Evolutionary conservation across 2,329 filamentous ascomycete genomes (phyloP).

Genomic region (Botrytis paeoniae): DNA sequence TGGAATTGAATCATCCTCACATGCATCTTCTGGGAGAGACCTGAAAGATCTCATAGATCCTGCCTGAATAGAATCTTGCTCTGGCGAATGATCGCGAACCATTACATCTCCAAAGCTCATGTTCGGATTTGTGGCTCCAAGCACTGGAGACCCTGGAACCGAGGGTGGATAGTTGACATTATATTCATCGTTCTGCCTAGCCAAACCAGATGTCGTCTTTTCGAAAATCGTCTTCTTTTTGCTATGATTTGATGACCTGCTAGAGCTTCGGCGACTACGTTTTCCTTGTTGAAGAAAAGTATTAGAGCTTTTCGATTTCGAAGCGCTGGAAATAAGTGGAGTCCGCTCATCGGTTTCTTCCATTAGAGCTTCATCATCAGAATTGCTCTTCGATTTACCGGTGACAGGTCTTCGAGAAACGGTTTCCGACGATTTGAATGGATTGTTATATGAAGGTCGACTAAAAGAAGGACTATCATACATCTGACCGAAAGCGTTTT

Average conservation of each 20-base stretch:
- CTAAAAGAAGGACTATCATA: constrained; percentile 38
- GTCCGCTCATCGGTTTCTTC: constrained; percentile 51
- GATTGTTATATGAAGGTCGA: constrained; percentile 36
- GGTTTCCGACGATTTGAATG: constrained; percentile 34
- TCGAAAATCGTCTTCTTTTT: constrained; percentile 37
- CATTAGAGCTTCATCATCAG: constrained; percentile 49
- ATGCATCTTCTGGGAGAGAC: constrained; percentile 19
- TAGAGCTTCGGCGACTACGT: constrained; percentile 35
- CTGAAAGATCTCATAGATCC: constrained; percentile 27
- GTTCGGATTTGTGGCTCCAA: constrained; percentile 49
- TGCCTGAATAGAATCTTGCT: constrained; percentile 21
- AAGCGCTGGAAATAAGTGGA: constrained; percentile 51
- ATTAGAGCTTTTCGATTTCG: constrained; percentile 37
- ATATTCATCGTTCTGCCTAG: constrained; percentile 46
- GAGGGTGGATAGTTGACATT: constrained; percentile 69
- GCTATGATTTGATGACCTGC: constrained; percentile 47
- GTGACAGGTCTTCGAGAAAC: constrained; percentile 30
- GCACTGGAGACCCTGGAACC: constrained; percentile 58
- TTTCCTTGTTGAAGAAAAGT: constrained; percentile 25
- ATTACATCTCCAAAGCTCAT: constrained; percentile 67
- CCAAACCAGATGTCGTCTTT: constrained; percentile 27
- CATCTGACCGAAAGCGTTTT: constrained; percentile 39
- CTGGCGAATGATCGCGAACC: constrained; percentile 58
- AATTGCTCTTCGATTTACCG: constrained; percentile 36
- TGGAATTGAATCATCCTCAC: constrained; percentile 37